Evolutionary conservation across 768 basidiomycete genomes (phyloP), one percentile per base, ranked within the genome.

Genomic region (Clavaria fumosa): DNA sequence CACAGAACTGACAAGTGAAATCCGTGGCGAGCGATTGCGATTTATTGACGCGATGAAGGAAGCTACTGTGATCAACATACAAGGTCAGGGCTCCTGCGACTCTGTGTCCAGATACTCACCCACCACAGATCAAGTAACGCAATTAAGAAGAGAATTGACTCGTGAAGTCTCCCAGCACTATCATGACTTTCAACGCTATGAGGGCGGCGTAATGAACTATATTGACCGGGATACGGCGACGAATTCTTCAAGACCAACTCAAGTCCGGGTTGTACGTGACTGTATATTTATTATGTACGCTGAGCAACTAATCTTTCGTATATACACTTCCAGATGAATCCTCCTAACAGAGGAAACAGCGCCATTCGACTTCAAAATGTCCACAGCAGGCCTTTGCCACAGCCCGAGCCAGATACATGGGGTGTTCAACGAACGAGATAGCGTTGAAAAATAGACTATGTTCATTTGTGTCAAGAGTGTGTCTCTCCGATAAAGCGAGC

Each of bases 31-130:
- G 56, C 59, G 85, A 33, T 57, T 90, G 38, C 66, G 82, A 4
- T 90, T 91, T 47, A 82, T 90, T 4, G 88, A 91, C 48, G 85
- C 88, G n/a, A 91, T 90, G 86, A 83, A 83, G 52, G 81, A 88
- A 47, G 88, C 85, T 1, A 91, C 88, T 0, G 72, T 74, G 1
- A 82, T 91, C 47, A 89, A 90, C 45, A 75, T 91, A 2, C 77
- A 83, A 53, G 61, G 83, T 80, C 55, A 51, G 60, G 41, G 11
- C 21, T 33, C 5, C 3, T 21, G 31, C 22, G 21, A 17, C 10
- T 10, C 33, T 27, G 28, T 42, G 31, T 5, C 14, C 31, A 26
- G 30, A 42, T 39, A 37, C 19, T 38, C 14, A 27, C 23, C 47
- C 10, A 19, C 32, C 21, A 3, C 47, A 86, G 85, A 70, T 17